Base-by-base conservation (phyloP, 164 flowering plant species). In the Kalanchoe fedtschenkoi region DNA sequence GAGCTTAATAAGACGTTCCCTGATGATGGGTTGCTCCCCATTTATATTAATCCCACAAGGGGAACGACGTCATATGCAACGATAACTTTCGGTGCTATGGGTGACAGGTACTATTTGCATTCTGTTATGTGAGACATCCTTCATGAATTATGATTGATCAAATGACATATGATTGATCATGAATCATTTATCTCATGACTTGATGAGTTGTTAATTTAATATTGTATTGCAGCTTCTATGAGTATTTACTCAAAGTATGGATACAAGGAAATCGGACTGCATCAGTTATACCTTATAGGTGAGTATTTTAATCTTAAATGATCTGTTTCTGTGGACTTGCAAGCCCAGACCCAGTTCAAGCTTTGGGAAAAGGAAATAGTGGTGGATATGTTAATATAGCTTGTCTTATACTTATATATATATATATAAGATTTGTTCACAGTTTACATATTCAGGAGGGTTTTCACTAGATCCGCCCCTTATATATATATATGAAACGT, bases 21-120 rank as follows among this genome's bases (percentile, higher is more conserved):
- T 44, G 80, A 44, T 65, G 99, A 95, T 81, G 99, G 99, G 17
- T 75, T 95, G 76, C 93, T 95, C 62, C 95, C 95, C 30, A 95
- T 95, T 5, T 88, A 84, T 68, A 77, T 95, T 59, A 77, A 83
- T 76, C 97, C 96, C 64, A 69, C 74, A 26, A 74, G 76, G 19
- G 99, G 95, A 64, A 53, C 76, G 38, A 17, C 73, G 60, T 73
- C 97, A 9, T 74, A 79, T 62, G 78, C 96, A 58, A 77, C 88
- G 32, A 86, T 91, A 55, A 95, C 99, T 28, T 95, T 95, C 81
- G 99, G 99, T 64, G 99, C 99, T 53, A 95, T 95, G 97, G 99
- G 99, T 55, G 99, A 95, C 70, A 95, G 99, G 99, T 95, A 79
- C 32, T 33, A 1, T 15, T n/a, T 38, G 16, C 54, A 21, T 21